Percentiles rank a stretch among this genome's conserved stretches.
phyloP scores from a whole-genome alignment of 768 basidiomycete species.

The Boletus subcaerulescens region DNA sequence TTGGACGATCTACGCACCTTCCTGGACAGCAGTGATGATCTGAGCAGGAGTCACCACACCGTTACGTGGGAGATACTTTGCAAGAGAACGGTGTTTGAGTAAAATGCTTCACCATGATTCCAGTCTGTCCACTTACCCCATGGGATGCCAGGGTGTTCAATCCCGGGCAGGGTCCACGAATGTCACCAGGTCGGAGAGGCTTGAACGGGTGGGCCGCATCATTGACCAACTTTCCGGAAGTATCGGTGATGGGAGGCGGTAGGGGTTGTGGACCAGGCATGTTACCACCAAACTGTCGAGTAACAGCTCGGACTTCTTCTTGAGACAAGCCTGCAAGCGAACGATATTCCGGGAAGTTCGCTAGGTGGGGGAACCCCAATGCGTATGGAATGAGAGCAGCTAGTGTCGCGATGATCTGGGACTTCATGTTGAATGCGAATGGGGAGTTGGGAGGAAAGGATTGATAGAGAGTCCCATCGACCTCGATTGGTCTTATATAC shows the following conservation, averaged over 20 bases:
- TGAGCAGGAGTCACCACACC: conserved; percentile 19
- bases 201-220: conserved; percentile 12
- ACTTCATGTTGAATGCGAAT: background rate
- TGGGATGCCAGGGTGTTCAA: conserved; percentile 23
- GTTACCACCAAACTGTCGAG: conserved; percentile 1
- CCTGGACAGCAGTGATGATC: conserved; percentile 21
- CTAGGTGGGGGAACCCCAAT: conserved; percentile 9
- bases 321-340: conserved; percentile 18
- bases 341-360: conserved; percentile 13
- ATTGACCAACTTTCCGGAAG: conserved; percentile 10
- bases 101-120: background rate
- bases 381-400: background rate
- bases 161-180: conserved; percentile 21
- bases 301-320: conserved; percentile 11
- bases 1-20: conserved; percentile 2
- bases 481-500: no score
- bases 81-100: background rate
- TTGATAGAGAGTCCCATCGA: no score
- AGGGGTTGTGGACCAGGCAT: conserved; percentile 18
- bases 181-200: conserved; percentile 11
- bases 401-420: background rate
- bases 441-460: no score
- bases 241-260: conserved; percentile 15
- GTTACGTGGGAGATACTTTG: conserved; percentile 14
- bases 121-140: conserved; percentile 9